These are phyloP conservation scores for Striga asiatica DNA, from an alignment of 257 asterid genomes.

Conservation along the genomic window DNA sequence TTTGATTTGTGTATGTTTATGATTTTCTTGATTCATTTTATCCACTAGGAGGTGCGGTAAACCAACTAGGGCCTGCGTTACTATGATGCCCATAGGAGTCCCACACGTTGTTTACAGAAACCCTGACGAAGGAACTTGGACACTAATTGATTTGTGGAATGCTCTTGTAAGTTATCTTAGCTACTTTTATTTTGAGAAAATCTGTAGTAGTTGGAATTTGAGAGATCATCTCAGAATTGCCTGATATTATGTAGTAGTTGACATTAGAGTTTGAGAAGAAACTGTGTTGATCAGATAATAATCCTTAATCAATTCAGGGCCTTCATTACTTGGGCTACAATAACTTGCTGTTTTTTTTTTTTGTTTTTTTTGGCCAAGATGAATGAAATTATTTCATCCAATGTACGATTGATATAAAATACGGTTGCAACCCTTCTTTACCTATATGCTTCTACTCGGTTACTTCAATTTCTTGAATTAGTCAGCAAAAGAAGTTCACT, in stretches of 20 bases:
- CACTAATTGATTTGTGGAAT: slow-evolving; percentile 91
- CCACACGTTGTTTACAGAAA: slow-evolving; percentile 86
- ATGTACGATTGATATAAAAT: too few relatives aligned
- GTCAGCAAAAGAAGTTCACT: slow-evolving; percentile 8
- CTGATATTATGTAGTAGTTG: too few relatives aligned
- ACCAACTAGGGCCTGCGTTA: slow-evolving; percentile 47
- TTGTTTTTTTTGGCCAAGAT: too few relatives aligned
- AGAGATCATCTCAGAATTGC: too few relatives aligned
- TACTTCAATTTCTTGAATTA: not conserved
- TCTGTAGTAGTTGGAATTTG: too few relatives aligned
- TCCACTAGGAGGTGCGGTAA: slow-evolving; percentile 29
- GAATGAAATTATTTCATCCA: not conserved
- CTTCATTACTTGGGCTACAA: too few relatives aligned
- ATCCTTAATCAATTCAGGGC: too few relatives aligned
- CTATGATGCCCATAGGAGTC: slow-evolving; percentile 95
- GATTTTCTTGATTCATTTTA: slow-evolving; percentile 4
- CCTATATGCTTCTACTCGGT: too few relatives aligned
- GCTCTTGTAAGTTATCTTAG: slow-evolving; percentile 70
- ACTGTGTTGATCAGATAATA: too few relatives aligned
- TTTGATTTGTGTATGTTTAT: not conserved
- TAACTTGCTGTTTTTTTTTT: not conserved
- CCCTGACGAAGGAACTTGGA: slow-evolving; percentile 68
- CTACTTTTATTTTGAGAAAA: slow-evolving; percentile 8
- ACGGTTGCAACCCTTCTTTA: too few relatives aligned
- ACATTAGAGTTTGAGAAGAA: too few relatives aligned